A percentile compares a stretch with the other conserved stretches of the same genome.
phyloP scores from a whole-genome alignment of 1,284 basidiomycete genomes.

The Fereydounia khargensis region DNA sequence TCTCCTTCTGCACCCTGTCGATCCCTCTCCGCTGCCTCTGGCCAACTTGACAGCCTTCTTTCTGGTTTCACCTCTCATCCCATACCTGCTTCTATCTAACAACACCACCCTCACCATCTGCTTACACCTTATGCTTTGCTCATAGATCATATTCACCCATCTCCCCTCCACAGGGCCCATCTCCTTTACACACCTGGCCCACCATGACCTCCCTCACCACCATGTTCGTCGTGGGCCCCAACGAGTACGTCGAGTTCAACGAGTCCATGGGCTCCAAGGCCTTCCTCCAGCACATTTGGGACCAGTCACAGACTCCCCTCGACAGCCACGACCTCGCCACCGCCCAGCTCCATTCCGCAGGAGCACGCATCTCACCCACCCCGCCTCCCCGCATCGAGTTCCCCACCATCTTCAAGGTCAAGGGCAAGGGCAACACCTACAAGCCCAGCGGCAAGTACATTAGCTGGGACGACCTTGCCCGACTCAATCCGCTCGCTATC shows the following conservation, averaged over 20 bases:
- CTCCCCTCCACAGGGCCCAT: too few species aligned
- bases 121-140: too few species aligned
- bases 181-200: too few species aligned
- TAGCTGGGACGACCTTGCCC: conserved; percentile 30
- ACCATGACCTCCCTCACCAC: conserved; percentile 34
- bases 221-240: conserved; percentile 35
- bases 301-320: conserved; percentile 17
- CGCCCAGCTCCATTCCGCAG: conserved; percentile 17
- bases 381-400: conserved; percentile 31
- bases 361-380: conserved; percentile 20
- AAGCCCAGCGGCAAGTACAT: conserved; percentile 26
- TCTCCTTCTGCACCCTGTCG: neutral
- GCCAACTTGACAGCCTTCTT: neutral
- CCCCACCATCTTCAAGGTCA: conserved; percentile 22
- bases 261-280: conserved; percentile 31
- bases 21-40: neutral
- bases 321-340: conserved; percentile 7
- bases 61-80: too few species aligned
- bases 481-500: conserved; percentile 31
- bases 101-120: too few species aligned
- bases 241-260: conserved; percentile 41
- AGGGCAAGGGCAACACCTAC: conserved; percentile 34
- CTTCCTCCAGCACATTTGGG: conserved; percentile 40
- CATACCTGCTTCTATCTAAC: too few species aligned
- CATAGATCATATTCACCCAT: too few species aligned